These are phyloP conservation scores for Ustilago lituana DNA, from an alignment of 1,284 basidiomycete genomes.

Conservation along the genomic window DNA sequence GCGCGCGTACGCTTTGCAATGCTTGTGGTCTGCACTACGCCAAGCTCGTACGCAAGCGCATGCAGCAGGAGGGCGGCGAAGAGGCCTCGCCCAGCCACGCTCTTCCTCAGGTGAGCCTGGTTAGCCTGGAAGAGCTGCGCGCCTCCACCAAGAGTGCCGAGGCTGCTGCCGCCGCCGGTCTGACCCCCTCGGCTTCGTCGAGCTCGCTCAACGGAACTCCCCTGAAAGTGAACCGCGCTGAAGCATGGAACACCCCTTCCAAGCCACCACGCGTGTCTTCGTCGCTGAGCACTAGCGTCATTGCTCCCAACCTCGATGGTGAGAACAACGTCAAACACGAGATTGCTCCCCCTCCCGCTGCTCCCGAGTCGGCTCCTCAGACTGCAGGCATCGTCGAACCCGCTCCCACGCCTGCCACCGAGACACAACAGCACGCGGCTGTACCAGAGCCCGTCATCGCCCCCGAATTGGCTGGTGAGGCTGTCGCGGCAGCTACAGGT, in stretches of 20 bases:
- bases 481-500: background rate
- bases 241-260: constrained; percentile 32
- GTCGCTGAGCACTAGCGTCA: constrained; percentile 15
- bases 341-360: constrained; percentile 1
- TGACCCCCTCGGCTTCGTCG: constrained; percentile 21
- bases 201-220: constrained; percentile 39
- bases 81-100: constrained; percentile 29
- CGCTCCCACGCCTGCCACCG: constrained; percentile 12
- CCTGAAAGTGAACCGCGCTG: constrained; percentile 17
- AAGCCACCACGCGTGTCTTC: constrained; percentile 36
- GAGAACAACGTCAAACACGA: constrained; percentile 1
- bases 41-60: constrained; percentile 56
- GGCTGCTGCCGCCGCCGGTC: constrained; percentile 26
- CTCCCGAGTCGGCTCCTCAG: constrained; percentile 4
- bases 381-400: constrained; percentile 25
- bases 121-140: constrained; percentile 58
- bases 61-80: constrained; percentile 48
- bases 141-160: constrained; percentile 52
- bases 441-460: constrained; percentile 11
- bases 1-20: constrained; percentile 65
- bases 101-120: constrained; percentile 38
- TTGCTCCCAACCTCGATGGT: constrained; percentile 11
- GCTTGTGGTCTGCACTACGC: constrained; percentile 62
- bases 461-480: constrained; percentile 17
- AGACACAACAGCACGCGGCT: background rate